These are phyloP conservation scores for Eutrema japonicum DNA, from an alignment of 345 rosid species.

Conservation along the genomic window DNA sequence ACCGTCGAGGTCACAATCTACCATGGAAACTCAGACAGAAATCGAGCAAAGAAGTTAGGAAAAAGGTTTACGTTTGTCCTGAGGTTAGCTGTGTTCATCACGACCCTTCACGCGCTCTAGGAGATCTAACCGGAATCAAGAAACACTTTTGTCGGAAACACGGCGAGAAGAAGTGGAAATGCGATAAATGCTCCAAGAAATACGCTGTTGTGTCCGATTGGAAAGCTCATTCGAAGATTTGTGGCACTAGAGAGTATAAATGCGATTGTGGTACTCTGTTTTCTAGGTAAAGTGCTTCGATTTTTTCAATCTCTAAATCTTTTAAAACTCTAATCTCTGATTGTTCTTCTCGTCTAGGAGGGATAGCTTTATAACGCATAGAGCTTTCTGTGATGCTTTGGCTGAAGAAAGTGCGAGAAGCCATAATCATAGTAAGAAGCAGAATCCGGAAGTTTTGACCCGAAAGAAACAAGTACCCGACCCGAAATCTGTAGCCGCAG, in stretches of 20 bases:
- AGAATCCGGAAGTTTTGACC: constrained; percentile 31
- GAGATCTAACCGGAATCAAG: constrained; percentile 76
- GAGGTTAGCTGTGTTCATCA: constrained; percentile 64
- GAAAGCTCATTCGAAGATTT: constrained; percentile 74
- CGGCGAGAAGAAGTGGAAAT: constrained; percentile 74
- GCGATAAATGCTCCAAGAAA: constrained; percentile 66
- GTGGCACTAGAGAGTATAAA: constrained; percentile 68
- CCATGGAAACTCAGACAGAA: constrained; percentile 51
- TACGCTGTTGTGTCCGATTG: constrained; percentile 71
- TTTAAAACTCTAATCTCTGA: neutral
- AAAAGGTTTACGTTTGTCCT: constrained; percentile 69
- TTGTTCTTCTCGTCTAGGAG: constrained; percentile 50
- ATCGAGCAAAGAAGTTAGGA: constrained; percentile 42
- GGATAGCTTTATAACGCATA: constrained; percentile 69
- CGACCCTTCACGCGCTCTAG: constrained; percentile 65
- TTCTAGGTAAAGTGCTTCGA: constrained; percentile 49
- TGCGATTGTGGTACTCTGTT: constrained; percentile 70
- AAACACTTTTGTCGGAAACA: constrained; percentile 75
- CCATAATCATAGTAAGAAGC: constrained; percentile 38
- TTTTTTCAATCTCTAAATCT: neutral
- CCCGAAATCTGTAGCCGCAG: neutral
- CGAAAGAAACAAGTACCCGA: constrained; percentile 34
- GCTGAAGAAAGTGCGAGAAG: constrained; percentile 54
- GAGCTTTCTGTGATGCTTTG: constrained; percentile 75
- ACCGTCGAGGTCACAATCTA: constrained; percentile 49